These are phyloP conservation scores for Torulaspora indica DNA, from an alignment of 805 yeast species.

Conservation along the genomic window DNA sequence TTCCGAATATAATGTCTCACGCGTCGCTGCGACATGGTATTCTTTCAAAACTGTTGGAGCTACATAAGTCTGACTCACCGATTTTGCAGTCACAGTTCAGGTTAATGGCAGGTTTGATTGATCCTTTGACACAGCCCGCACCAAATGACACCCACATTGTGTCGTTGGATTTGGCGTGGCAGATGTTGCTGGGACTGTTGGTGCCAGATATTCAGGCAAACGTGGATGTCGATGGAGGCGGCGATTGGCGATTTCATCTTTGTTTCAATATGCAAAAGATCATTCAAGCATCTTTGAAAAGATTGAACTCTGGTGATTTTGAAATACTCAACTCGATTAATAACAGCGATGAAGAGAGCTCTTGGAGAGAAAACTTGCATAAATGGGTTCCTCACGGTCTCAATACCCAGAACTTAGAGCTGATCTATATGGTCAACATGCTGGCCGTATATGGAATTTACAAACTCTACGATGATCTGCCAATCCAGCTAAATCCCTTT, in stretches of 20 bases:
- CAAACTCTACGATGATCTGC: constrained; percentile 39
- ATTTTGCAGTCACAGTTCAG: constrained; percentile 23
- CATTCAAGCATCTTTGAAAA: constrained; percentile 19
- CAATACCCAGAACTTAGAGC: constrained; percentile 40
- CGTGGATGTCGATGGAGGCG: constrained; percentile 9
- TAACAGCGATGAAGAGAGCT: constrained; percentile 20
- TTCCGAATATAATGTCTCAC: constrained; percentile 24
- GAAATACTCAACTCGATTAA: constrained; percentile 22
- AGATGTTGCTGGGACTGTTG: constrained; percentile 45
- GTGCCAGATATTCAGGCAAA: constrained; percentile 20
- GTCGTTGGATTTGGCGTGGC: constrained; percentile 53
- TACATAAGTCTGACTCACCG: constrained; percentile 19
- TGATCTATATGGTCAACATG: constrained; percentile 44
- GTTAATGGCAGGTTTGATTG: constrained; percentile 42
- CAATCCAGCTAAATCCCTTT: constrained; percentile 53
- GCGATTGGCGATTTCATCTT: constrained; percentile 27
- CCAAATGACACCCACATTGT: constrained; percentile 50
- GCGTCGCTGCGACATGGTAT: constrained; percentile 27
- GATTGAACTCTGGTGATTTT: constrained; percentile 29
- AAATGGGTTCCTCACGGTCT: constrained; percentile 36
- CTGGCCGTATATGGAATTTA: constrained; percentile 43
- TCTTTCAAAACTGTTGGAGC: constrained; percentile 19
- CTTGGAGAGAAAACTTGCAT: constrained; percentile 35
- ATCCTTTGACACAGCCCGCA: constrained; percentile 67
- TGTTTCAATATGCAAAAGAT: constrained; percentile 33